Base-by-base conservation (phyloP, 495 filamentous ascomycete species). In the Penicillium ochrochloron region DNA sequence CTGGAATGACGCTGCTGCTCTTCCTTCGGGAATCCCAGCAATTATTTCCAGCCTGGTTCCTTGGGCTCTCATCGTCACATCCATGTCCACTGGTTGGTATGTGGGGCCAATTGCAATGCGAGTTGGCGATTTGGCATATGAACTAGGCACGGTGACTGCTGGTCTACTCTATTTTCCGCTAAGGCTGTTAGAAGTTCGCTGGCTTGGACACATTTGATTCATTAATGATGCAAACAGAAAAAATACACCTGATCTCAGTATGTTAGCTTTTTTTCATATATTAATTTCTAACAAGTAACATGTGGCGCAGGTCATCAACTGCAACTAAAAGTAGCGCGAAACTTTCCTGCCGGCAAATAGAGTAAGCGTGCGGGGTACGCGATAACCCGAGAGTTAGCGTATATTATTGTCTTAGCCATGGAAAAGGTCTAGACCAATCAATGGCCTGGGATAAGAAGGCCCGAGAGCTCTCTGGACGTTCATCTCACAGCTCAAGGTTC, bases 101-200 rank as follows among this genome's bases (percentile, higher is more conserved):
- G 50, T 53, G 50, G 50, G 50, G 23, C 50, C 50, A 11, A 53
- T 53, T 53, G 50, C 50, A 12, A n/a, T 31, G 23, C 23, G 50
- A 53, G 7, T 53, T 14, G 8, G 50, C 2, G 23, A 53, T 53
- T 25, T 53, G 25, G 25, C 11, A 9, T 31, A 27, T n/a, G 50
- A 31, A 29, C 7, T 53, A 31, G 50, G 50, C 15, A 53, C 50
- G 7, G 23, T 53, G 14, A 53, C 25, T 33, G 50, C 50, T 2
- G 50, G 23, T 15, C 12, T 31, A 12, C 9, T 31, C 3, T 53
- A 17, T 53, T 53, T 19, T n/a, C 50, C 50, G 15, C 15, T 31
- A 1, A 1, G 23, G 2, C 14, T 14, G 50, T 29, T 17, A 6
- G 23, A 53, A 53, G 15, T 33, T 33, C 25, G 50, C 23, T 53